Percentiles rank a stretch among this genome's conserved stretches.
Evolutionary conservation across 257 asterid species (phyloP).

Genomic region (Rhazya stricta): DNA sequence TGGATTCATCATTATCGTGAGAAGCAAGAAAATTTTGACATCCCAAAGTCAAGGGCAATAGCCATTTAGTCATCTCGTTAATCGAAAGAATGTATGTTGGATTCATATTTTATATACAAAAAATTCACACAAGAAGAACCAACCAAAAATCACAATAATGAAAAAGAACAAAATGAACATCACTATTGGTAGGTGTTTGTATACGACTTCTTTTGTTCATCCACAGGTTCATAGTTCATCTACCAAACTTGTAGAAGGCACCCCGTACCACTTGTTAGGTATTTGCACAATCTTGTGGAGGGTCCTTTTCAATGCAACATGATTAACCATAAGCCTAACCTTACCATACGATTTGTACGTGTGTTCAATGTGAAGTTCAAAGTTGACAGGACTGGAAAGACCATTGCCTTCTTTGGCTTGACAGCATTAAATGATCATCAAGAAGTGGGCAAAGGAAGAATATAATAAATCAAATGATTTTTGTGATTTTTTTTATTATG

Average conservation of each 20-base stretch:
- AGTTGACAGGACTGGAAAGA: neutral
- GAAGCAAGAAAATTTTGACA: neutral
- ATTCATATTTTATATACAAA: too few species aligned
- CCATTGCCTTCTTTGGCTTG: neutral
- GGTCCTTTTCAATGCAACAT: neutral
- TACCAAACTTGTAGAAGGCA: neutral
- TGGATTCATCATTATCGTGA: neutral
- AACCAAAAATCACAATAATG: neutral
- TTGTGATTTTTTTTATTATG: neutral
- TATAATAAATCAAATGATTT: neutral
- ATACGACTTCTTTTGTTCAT: neutral
- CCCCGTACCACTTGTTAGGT: neutral
- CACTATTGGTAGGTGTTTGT: neutral
- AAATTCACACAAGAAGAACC: too few species aligned
- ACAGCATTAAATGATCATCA: neutral
- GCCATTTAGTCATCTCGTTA: too few species aligned
- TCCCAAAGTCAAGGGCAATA: too few species aligned
- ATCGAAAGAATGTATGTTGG: too few species aligned
- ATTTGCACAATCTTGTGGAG: neutral
- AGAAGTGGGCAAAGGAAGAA: neutral
- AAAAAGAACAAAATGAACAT: neutral
- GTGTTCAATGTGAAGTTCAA: neutral
- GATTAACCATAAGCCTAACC: neutral
- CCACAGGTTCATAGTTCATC: neutral
- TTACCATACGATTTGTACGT: neutral